Conservation (phyloP, 2,329 filamentous ascomycete genomes). For the Xylariaceae sp. region DNA sequence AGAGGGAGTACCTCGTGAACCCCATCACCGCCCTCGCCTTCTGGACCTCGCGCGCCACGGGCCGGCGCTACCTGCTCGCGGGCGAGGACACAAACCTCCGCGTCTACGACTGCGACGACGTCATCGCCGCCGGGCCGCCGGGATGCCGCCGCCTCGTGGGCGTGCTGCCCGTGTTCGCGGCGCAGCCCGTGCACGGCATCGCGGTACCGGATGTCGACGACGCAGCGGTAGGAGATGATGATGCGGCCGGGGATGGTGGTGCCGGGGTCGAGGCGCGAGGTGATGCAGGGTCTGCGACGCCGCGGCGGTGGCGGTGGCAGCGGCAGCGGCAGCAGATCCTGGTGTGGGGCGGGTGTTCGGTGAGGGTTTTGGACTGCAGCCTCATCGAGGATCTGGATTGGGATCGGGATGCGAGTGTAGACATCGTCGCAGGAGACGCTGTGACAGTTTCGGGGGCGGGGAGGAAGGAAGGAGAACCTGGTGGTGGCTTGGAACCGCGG, state of each 20-base stretch:
- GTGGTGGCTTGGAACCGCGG: too few species aligned
- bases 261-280: neutral
- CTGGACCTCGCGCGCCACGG: conserved; percentile 29
- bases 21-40: conserved; percentile 60
- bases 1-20: conserved; percentile 38
- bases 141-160: conserved; percentile 28
- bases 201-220: conserved; percentile 29
- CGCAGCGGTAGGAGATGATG: neutral
- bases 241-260: neutral
- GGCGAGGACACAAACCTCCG: conserved; percentile 58
- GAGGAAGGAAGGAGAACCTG: too few species aligned
- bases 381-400: neutral
- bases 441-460: too few species aligned
- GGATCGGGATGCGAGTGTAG: neutral
- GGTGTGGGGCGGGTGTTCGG: conserved; percentile 65
- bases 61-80: conserved; percentile 44
- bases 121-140: conserved; percentile 1
- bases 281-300: too few species aligned
- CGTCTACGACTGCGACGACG: conserved; percentile 42
- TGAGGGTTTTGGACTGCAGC: too few species aligned
- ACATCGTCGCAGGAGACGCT: neutral
- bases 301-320: neutral
- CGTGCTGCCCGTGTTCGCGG: conserved; percentile 52
- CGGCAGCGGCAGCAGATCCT: conserved; percentile 35
- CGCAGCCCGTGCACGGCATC: conserved; percentile 74